Evolutionary conservation across 208 protist genomes (phyloP).

Genomic region (Entamoeba histolytica): DNA sequence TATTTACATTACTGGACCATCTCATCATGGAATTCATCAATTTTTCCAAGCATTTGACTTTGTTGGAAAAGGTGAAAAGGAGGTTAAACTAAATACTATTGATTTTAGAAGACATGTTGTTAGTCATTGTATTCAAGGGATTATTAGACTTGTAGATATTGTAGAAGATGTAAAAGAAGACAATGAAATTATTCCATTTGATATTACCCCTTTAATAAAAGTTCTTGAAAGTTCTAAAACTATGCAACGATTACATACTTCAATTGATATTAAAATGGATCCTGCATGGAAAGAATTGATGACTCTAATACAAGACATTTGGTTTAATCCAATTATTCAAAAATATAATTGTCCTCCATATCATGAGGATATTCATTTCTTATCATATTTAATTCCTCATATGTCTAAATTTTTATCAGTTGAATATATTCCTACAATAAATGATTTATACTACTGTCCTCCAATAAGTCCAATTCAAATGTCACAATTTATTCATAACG

Average conservation of each 20-base stretch:
- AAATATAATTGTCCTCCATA: background rate
- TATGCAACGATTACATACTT: background rate
- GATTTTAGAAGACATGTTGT: background rate
- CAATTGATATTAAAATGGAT: background rate
- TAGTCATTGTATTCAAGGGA: background rate
- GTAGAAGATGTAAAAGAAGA: background rate
- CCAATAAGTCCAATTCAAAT: background rate
- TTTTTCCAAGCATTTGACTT: background rate
- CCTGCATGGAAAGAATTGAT: background rate
- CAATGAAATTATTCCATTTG: background rate
- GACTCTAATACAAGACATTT: background rate
- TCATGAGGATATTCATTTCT: background rate
- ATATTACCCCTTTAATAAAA: background rate
- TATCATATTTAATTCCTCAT: background rate
- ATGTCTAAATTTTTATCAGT: background rate
- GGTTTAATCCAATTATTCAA: background rate
- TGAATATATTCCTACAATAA: background rate
- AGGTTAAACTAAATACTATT: background rate
- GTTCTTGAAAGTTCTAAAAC: background rate
- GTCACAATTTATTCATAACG: background rate
- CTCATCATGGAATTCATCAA: background rate
- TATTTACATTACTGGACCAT: background rate
- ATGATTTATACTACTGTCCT: background rate
- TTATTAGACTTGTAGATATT: background rate
- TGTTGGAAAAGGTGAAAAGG: background rate